Conservation (phyloP, 164 flowering plant genomes). For the Dillenia suffruticosa region DNA sequence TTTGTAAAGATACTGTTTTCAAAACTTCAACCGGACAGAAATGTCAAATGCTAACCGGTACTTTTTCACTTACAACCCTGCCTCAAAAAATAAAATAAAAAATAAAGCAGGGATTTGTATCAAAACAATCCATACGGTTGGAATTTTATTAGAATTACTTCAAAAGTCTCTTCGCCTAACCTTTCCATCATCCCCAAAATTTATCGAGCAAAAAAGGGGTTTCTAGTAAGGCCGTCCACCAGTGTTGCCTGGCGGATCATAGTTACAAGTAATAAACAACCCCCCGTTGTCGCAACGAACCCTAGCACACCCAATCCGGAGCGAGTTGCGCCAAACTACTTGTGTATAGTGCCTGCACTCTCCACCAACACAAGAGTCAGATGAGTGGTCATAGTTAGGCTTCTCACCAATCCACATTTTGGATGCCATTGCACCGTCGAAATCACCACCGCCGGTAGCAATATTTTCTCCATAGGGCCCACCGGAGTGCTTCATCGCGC, state of each 20-base stretch:
- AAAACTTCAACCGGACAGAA: no score
- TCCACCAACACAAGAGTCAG: slow-evolving; percentile 20
- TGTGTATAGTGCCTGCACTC: not conserved
- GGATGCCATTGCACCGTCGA: slow-evolving; percentile 19
- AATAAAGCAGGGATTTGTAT: no score
- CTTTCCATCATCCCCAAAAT: no score
- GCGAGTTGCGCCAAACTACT: slow-evolving; percentile 2
- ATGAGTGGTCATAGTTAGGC: slow-evolving; percentile 19
- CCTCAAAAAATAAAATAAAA: no score
- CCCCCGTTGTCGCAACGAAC: slow-evolving; percentile 2
- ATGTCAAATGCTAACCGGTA: no score
- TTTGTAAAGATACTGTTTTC: no score
- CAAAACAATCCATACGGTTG: no score
- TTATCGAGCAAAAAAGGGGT: not conserved
- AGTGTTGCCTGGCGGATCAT: not conserved
- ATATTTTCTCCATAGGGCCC: slow-evolving; percentile 40
- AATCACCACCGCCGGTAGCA: slow-evolving; percentile 18
- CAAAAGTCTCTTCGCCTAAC: no score
- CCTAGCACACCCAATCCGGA: slow-evolving; percentile 7
- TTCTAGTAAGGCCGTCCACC: slow-evolving; percentile 16
- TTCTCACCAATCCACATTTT: slow-evolving; percentile 26
- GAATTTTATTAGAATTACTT: no score
- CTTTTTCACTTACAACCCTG: no score
- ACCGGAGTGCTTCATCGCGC: slow-evolving; percentile 21
- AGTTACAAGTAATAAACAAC: not conserved